Base-by-base conservation (phyloP, 2,329 filamentous ascomycete species). In the Aspergillus vadensis region DNA sequence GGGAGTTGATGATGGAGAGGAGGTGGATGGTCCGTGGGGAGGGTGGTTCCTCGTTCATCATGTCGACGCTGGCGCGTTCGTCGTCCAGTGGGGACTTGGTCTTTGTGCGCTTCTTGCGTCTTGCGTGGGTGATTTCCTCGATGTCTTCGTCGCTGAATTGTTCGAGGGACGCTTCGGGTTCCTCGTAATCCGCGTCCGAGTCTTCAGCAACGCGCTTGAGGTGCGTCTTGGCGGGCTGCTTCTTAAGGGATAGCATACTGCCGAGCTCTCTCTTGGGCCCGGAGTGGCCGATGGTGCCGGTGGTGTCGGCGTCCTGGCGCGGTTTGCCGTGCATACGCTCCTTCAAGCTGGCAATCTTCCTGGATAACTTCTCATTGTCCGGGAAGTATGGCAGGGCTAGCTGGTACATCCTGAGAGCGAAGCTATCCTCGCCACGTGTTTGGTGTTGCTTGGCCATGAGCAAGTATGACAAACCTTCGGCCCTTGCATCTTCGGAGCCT, bases 361-460 rank as follows among this genome's bases (percentile, higher is more conserved):
- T 64, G 27, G 78, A 78, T n/a, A 89, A 81, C 77, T 94, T 97
- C 52, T 87, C 83, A 72, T 97, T 95, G 1, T 87, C 88, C 0
- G 93, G 93, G 69, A 98, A 98, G 76, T 87, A 95, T 0, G 91
- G 90, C 55, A 92, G 78, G 0, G 94, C 94, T 65, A 91, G 81
- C 73, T 94, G 89, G 72, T 96, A 97, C 86, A 95, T 94, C 67
- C 86, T 87, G 61, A 98, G 78, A 0, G 93, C 92, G 36, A 86
- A 90, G 3, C 80, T 81, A 55, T 96, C 88, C 67, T 97, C 91
- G 2, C 92, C 92, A 4, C 87, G 84, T 55, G 92, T 91, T 72
- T 93, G 92, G 71, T 96, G 91, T 73, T 97, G 92, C 66, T 95
- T 91, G 1, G 92, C 94, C 83, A 95, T 92, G n/a, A 97, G 82